Percentiles rank a stretch among this genome's conserved stretches.
Evolutionary conservation across 441 rosid species (phyloP).

Genomic region (Populus hybrid): DNA sequence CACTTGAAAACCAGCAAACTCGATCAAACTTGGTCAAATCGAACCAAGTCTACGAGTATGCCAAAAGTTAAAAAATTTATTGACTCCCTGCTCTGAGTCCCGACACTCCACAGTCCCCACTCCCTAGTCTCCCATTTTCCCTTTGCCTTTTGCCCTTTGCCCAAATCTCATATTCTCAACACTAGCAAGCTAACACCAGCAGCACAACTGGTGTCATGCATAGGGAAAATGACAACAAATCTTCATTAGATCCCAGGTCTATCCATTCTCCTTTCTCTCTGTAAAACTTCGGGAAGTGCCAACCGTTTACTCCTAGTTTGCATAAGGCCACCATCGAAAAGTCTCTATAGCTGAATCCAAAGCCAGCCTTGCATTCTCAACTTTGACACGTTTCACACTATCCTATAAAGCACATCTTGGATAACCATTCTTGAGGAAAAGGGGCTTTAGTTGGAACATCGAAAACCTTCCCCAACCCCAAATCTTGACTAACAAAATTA

Average conservation of each 20-base stretch:
- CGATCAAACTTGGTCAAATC: no score
- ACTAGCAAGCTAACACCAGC: no score
- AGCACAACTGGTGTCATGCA: slow-evolving; percentile 25
- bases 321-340: slow-evolving; percentile 57
- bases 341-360: slow-evolving; percentile 26
- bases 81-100: no score
- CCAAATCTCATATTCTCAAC: no score
- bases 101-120: no score
- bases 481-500: slow-evolving; percentile 42
- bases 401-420: slow-evolving; percentile 42
- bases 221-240: slow-evolving; percentile 34
- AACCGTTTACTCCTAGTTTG: slow-evolving; percentile 7
- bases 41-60: no score
- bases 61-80: no score
- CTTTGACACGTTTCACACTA: background rate
- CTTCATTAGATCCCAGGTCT: slow-evolving; percentile 22
- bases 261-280: slow-evolving; percentile 27
- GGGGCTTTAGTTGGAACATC: slow-evolving; percentile 21
- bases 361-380: slow-evolving; percentile 11
- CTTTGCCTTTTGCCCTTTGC: no score
- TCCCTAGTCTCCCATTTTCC: no score
- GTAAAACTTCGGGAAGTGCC: slow-evolving; percentile 28
- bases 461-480: slow-evolving; percentile 63
- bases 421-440: slow-evolving; percentile 14
- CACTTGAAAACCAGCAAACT: no score